Percentiles rank a stretch among this genome's conserved stretches.
Evolutionary conservation across 1,139 yeast genomes (phyloP).

Genomic region (Protomyces inouyei): DNA sequence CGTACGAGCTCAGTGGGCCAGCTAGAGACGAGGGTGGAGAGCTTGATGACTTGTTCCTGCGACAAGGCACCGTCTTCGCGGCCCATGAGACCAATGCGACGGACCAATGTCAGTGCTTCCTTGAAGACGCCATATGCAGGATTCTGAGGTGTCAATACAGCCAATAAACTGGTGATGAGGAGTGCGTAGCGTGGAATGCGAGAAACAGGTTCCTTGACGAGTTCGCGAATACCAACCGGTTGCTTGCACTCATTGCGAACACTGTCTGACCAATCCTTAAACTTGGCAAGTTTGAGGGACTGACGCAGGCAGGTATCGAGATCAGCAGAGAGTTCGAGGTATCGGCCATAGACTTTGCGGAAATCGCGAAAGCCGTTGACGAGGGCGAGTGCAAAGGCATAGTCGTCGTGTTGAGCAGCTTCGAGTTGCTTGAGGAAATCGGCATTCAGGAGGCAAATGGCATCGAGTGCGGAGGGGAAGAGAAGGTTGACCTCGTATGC

Average conservation of each 20-base stretch:
- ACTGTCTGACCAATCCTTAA: slow-evolving; percentile 15
- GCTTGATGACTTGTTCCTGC: slow-evolving; percentile 21
- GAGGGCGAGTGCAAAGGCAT: slow-evolving; percentile 13
- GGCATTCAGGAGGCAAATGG: slow-evolving; percentile 25
- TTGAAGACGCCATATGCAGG: slow-evolving; percentile 22
- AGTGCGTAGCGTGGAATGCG: slow-evolving; percentile 27
- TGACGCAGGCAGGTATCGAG: slow-evolving; percentile 16
- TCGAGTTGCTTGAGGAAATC: slow-evolving; percentile 24
- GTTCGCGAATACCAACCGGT: slow-evolving; percentile 26
- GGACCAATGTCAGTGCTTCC: slow-evolving; percentile 18
- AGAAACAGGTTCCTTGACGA: slow-evolving; percentile 28
- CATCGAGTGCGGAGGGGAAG: slow-evolving; percentile 27
- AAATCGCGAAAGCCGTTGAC: slow-evolving; percentile 19
- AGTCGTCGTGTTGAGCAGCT: slow-evolving; percentile 2
- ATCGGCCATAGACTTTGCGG: slow-evolving; percentile 22
- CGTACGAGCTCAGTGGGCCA: slow-evolving; percentile 26
- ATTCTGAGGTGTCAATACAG: slow-evolving; percentile 9
- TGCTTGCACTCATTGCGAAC: slow-evolving; percentile 6
- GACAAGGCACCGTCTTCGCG: slow-evolving; percentile 11
- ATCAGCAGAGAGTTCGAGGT: slow-evolving; percentile 23
- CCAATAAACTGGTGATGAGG: slow-evolving; percentile 17
- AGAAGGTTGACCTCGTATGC: slow-evolving; percentile 23
- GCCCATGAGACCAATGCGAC: slow-evolving; percentile 25
- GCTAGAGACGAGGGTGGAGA: slow-evolving; percentile 22
- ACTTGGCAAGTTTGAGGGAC: slow-evolving; percentile 13